Conservation (phyloP, 768 basidiomycete species). For the Leccinum uliginosum region DNA sequence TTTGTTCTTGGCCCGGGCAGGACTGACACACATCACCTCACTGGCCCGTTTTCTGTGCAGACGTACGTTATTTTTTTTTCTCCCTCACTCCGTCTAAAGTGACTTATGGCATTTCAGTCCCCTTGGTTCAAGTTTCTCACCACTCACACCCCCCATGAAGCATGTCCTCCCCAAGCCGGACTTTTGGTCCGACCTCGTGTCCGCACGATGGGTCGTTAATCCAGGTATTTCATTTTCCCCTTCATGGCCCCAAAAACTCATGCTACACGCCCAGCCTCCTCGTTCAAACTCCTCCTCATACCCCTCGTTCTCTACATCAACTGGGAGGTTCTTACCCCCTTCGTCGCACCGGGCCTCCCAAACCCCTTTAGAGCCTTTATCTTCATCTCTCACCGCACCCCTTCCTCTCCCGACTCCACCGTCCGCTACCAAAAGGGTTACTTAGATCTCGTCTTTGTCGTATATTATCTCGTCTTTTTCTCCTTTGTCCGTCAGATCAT, state of each 20-base stretch:
- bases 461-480: conserved; percentile 83
- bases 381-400: conserved; percentile 63
- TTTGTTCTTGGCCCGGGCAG: neutral
- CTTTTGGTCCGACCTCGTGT: conserved; percentile 49
- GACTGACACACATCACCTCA: neutral
- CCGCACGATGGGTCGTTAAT: conserved; percentile 66
- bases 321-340: conserved; percentile 54
- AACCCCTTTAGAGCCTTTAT: conserved; percentile 78
- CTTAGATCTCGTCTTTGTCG: conserved; percentile 73
- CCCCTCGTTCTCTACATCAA: conserved; percentile 59
- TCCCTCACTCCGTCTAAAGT: neutral
- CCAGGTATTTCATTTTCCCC: conserved; percentile 43
- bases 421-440: conserved; percentile 69
- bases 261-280: conserved; percentile 42
- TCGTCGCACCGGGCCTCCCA: conserved; percentile 40
- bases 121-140: neutral
- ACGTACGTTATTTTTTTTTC: neutral
- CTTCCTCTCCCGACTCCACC: conserved; percentile 47
- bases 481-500: conserved; percentile 81
- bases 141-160: conserved; percentile 22
- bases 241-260: neutral
- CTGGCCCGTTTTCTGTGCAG: neutral
- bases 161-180: neutral
- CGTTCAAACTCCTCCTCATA: conserved; percentile 62
- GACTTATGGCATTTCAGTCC: neutral